These are phyloP conservation scores for Sarcocystis neurona DNA, from an alignment of 169 alveolate genomes.

Conservation along the genomic window DNA sequence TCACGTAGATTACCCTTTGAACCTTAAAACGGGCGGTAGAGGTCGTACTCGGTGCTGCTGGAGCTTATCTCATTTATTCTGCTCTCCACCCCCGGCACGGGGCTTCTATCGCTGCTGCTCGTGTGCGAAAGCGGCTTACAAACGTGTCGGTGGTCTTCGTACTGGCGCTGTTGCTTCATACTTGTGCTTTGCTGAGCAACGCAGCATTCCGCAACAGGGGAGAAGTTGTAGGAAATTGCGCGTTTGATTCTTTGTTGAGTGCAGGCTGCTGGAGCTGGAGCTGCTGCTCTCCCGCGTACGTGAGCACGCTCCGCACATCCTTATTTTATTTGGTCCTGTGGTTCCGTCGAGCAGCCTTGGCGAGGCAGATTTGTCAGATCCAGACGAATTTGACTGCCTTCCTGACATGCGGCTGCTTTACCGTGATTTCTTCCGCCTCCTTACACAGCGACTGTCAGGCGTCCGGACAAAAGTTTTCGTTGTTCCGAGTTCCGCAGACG, in stretches of 20 bases:
- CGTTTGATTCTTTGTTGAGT: not conserved
- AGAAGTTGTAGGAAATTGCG: too few species aligned
- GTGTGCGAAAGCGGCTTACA: not conserved
- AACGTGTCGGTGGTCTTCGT: not conserved
- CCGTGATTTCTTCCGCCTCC: conserved; percentile 44
- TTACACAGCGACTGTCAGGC: conserved; percentile 37
- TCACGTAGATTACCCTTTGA: too few species aligned
- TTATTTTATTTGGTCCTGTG: conserved; percentile 57
- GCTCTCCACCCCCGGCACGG: not conserved
- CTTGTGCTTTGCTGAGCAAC: not conserved
- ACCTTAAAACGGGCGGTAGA: too few species aligned
- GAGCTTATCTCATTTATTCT: too few species aligned
- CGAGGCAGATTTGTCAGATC: not conserved
- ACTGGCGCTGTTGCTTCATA: not conserved
- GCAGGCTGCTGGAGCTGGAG: conserved; percentile 52
- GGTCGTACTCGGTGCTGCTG: too few species aligned
- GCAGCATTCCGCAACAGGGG: too few species aligned
- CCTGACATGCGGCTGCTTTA: conserved; percentile 38
- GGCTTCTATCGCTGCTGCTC: not conserved
- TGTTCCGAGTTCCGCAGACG: conserved; percentile 59
- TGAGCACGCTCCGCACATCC: conserved; percentile 55
- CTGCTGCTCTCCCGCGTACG: conserved; percentile 35
- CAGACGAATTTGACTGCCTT: conserved; percentile 6
- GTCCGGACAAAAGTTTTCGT: conserved; percentile 33
- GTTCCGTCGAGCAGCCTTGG: conserved; percentile 17